Evolutionary conservation across 75 land plant species (phyloP).

Genomic region (Azolla pinnata): DNA sequence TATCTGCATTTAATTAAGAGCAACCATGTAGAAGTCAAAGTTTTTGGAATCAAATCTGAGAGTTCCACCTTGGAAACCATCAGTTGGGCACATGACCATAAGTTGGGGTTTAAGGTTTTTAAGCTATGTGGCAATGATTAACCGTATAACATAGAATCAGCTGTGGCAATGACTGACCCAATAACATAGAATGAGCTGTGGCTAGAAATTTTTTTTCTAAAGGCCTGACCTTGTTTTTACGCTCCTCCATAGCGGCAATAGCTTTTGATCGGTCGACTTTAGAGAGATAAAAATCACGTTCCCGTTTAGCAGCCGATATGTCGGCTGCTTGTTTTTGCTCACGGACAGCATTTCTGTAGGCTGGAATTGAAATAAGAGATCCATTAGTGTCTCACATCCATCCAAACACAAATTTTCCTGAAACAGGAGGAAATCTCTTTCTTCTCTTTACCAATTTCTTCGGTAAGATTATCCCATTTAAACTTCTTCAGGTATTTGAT

Average conservation of each 20-base stretch:
- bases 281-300: conserved; percentile 73
- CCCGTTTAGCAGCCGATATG: conserved; percentile 78
- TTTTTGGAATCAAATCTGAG: background rate
- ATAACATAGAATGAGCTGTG: background rate
- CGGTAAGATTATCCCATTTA: conserved; percentile 94
- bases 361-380: conserved; percentile 27
- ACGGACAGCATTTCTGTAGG: conserved; percentile 61
- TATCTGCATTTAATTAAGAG: no score
- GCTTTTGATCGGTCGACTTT: conserved; percentile 79
- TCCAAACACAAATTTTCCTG: no score
- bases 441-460: conserved; percentile 62
- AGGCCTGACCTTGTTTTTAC: conserved; percentile 51
- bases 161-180: background rate
- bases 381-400: background rate
- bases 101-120: background rate
- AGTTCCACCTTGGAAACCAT: background rate
- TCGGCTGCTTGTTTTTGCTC: conserved; percentile 84
- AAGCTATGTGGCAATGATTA: background rate
- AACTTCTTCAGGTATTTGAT: conserved; percentile 83
- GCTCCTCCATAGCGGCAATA: conserved; percentile 48
- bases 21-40: no score
- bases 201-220: background rate
- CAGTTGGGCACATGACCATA: background rate
- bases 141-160: background rate
- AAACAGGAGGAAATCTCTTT: no score